A percentile compares a stretch with the other conserved stretches of the same genome.
Evolutionary conservation across 2,329 filamentous ascomycete genomes (phyloP).

Genomic region (Fusarium circinatum): DNA sequence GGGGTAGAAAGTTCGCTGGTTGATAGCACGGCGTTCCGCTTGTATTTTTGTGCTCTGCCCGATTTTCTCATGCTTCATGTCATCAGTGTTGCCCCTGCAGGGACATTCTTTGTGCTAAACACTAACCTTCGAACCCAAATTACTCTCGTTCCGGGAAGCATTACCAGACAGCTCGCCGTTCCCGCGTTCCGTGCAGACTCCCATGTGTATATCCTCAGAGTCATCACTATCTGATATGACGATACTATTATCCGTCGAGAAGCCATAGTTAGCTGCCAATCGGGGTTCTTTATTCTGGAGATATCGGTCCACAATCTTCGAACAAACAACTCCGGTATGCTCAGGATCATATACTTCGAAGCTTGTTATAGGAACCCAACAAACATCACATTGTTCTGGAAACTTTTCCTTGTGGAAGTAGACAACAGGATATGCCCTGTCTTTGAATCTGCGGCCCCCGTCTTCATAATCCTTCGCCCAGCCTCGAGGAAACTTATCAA

Average conservation of each 20-base stretch:
- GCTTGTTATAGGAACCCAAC: neutral
- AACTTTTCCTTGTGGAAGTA: neutral
- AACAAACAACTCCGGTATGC: rapidly evolving
- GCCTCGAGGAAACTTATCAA: neutral
- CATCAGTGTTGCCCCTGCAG: no score
- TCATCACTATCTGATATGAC: no score
- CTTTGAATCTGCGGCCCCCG: rapidly evolving
- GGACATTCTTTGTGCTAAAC: no score
- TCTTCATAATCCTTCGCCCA: neutral
- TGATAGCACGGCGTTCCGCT: no score
- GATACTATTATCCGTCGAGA: rapidly evolving
- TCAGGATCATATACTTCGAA: neutral
- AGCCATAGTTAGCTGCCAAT: rapidly evolving
- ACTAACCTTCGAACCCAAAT: no score
- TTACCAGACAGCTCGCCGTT: no score
- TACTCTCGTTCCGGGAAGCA: no score
- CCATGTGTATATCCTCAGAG: no score
- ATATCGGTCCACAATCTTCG: neutral
- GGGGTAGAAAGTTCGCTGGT: no score
- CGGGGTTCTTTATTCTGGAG: neutral
- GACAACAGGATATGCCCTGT: neutral
- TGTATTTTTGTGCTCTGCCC: no score
- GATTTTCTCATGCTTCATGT: no score
- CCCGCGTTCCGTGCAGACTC: no score
- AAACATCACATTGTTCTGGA: rapidly evolving